Percentiles rank a stretch among this genome's conserved stretches.
phyloP scores from a whole-genome alignment of 345 rosid genomes.

The Cardamine occulta region DNA sequence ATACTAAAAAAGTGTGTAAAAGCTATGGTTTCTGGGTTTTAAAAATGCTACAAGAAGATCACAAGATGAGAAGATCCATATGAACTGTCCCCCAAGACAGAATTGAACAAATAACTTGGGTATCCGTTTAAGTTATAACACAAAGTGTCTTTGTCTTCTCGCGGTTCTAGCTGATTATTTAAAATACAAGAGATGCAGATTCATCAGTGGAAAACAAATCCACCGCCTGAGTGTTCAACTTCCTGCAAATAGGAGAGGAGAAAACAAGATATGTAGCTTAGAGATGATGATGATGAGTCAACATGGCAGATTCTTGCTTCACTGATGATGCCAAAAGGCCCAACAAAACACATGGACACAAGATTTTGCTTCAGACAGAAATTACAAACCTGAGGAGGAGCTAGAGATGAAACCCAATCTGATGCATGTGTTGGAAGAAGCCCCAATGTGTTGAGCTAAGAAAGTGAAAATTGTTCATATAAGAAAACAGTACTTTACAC shows the following conservation, averaged over 20 bases:
- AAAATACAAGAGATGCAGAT: slow-evolving; percentile 10
- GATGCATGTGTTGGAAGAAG: slow-evolving; percentile 99
- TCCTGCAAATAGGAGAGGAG: slow-evolving; percentile 56
- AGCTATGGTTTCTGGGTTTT: slow-evolving; percentile 36
- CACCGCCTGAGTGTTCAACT: slow-evolving; percentile 93
- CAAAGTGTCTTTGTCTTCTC: slow-evolving; percentile 20
- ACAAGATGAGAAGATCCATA: slow-evolving; percentile 15
- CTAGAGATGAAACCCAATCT: slow-evolving; percentile 96
- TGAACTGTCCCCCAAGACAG: slow-evolving; percentile 5
- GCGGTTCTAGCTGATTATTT: slow-evolving; percentile 20
- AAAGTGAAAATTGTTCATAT: slow-evolving; percentile 35
- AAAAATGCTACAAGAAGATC: slow-evolving; percentile 39
- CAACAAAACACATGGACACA: background rate
- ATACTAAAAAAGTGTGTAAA: slow-evolving; percentile 26
- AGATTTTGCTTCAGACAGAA: background rate
- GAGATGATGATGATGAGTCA: slow-evolving; percentile 6
- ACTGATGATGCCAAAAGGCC: background rate
- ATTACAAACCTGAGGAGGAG: slow-evolving; percentile 86
- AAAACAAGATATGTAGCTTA: slow-evolving; percentile 2
- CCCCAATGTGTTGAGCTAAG: slow-evolving; percentile 94
- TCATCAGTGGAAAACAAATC: slow-evolving; percentile 54
- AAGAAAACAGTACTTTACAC: slow-evolving; percentile 4
- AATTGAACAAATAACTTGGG: slow-evolving; percentile 17
- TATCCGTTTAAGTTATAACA: slow-evolving; percentile 27
- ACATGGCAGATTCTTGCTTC: slow-evolving; percentile 11